Evolutionary conservation across 306 rosid genomes (phyloP).

Genomic region (Acacia confusa): DNA sequence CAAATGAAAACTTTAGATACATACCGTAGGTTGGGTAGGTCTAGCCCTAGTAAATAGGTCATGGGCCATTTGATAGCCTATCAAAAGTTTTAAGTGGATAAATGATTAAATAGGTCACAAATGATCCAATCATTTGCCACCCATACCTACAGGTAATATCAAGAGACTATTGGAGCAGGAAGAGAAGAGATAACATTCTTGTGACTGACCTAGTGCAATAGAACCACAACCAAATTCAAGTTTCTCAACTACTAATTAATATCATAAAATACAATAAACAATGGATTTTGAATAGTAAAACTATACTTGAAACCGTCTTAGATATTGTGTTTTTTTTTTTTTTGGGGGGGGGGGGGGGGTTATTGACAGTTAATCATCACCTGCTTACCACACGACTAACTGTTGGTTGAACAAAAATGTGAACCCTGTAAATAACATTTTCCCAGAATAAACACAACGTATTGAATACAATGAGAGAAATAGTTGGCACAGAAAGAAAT

Average conservation of each 20-base stretch:
- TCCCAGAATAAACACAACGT: neutral
- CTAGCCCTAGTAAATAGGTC: neutral
- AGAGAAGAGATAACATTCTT: neutral
- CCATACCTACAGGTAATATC: neutral
- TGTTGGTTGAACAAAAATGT: conserved; percentile 88
- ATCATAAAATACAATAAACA: neutral
- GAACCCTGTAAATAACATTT: conserved; percentile 68
- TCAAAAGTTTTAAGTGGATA: neutral
- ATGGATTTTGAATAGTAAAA: neutral
- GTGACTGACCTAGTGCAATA: neutral
- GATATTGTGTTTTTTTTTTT: neutral
- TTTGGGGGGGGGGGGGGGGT: neutral
- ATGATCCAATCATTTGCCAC: neutral
- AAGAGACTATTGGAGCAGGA: neutral
- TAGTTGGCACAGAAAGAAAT: neutral
- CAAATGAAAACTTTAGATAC: neutral
- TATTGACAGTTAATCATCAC: conserved; percentile 44
- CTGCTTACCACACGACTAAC: conserved; percentile 86
- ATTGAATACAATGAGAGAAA: neutral
- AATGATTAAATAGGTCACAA: neutral
- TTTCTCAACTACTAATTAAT: neutral
- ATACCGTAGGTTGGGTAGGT: neutral
- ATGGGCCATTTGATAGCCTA: neutral
- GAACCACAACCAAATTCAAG: conserved; percentile 8
- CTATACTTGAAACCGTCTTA: conserved; percentile 15